Conservation (phyloP, 2,329 filamentous ascomycete species). For the Huntiella bhutanensis region DNA sequence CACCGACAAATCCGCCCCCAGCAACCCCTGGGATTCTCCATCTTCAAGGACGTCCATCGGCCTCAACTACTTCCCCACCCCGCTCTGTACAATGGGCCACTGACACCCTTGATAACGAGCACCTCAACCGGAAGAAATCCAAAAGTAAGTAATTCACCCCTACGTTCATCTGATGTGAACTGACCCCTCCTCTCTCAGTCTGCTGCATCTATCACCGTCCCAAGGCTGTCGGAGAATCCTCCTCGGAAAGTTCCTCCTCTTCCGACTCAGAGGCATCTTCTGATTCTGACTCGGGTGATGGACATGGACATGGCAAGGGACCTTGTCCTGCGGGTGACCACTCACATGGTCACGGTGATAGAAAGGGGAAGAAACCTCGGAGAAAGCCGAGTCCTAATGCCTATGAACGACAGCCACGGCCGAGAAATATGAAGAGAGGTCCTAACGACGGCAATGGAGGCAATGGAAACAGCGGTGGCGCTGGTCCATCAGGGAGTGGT, state of each 20-base stretch:
- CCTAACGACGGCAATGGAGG: background rate
- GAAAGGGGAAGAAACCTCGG: conserved; percentile 18
- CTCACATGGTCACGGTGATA: conserved; percentile 18
- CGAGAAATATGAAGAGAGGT: conserved; percentile 1
- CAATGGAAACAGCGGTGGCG: background rate
- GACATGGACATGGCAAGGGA: conserved; percentile 13
- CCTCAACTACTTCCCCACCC: conserved; percentile 17
- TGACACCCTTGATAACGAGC: conserved; percentile 88
- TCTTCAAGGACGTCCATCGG: conserved; percentile 29
- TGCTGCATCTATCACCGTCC: conserved; percentile 97
- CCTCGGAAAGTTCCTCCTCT: conserved; percentile 25
- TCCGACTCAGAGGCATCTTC: conserved; percentile 22
- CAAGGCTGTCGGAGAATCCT: conserved; percentile 61
- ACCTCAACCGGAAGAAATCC: conserved; percentile 78
- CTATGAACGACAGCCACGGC: conserved; percentile 49
- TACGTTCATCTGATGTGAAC: background rate
- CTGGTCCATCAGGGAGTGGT: background rate
- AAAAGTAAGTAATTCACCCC: conserved; percentile 44
- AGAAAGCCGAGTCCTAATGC: conserved; percentile 54
- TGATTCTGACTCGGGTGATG: conserved; percentile 17
- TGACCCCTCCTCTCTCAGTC: conserved; percentile 32
- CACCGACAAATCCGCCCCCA: background rate
- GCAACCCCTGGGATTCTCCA: conserved; percentile 23
- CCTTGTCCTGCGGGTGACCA: conserved; percentile 2
- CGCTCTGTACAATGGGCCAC: conserved; percentile 79